A percentile compares a stretch with the other conserved stretches of the same genome.
Conservation (phyloP, 108 stramenopile genomes). For the Pseudonitzschia delicatissima region DNA sequence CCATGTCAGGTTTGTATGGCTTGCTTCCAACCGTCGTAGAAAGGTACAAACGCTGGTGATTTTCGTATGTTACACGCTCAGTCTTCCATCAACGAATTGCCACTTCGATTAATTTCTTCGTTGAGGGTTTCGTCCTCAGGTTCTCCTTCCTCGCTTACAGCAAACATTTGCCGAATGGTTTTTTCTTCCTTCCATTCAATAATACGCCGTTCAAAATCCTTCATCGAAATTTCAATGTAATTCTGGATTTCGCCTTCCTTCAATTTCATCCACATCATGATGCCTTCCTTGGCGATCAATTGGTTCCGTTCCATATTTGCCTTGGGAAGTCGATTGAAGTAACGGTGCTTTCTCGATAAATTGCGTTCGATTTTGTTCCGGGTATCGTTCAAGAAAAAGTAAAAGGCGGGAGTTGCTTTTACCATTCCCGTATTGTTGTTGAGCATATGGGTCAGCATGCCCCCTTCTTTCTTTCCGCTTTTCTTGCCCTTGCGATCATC, state of each 20-base stretch:
- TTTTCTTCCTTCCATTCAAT: constrained; percentile 86
- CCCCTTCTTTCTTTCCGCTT: background rate
- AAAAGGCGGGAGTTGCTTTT: constrained; percentile 46
- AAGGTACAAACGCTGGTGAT: constrained; percentile 36
- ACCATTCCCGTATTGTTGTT: constrained; percentile 1
- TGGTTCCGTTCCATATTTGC: constrained; percentile 59
- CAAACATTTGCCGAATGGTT: constrained; percentile 60
- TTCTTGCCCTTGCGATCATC: background rate
- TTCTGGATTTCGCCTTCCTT: constrained; percentile 41
- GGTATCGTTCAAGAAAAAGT: constrained; percentile 61
- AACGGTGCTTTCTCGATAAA: constrained; percentile 47
- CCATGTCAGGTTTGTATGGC: constrained; percentile 46
- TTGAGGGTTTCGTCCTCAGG: background rate
- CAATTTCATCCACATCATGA: constrained; percentile 58
- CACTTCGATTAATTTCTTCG: constrained; percentile 13
- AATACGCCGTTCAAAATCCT: constrained; percentile 67
- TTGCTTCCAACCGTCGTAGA: constrained; percentile 52
- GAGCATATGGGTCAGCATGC: background rate
- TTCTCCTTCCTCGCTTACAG: constrained; percentile 21
- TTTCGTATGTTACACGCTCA: constrained; percentile 27
- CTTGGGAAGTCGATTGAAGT: constrained; percentile 66
- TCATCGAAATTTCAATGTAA: constrained; percentile 66
- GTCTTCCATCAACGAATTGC: constrained; percentile 31
- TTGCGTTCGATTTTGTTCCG: constrained; percentile 61
- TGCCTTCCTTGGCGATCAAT: constrained; percentile 78